Conservation (phyloP, 106 monocot species). For the Iris macrosiphon region DNA sequence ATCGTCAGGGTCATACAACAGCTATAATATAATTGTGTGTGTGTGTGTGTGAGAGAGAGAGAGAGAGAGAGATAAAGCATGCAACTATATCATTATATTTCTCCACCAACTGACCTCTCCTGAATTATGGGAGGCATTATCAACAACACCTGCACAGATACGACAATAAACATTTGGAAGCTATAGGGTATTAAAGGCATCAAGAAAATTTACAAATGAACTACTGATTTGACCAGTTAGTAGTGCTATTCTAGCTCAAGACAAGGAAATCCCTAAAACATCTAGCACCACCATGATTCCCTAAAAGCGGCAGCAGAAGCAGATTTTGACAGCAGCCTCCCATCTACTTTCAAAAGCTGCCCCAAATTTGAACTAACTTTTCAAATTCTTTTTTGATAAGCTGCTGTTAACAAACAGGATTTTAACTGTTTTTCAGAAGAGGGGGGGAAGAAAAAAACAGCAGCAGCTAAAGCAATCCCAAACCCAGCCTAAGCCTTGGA, state of each 20-base stretch:
- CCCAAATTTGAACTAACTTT: no score
- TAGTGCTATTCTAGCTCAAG: background rate
- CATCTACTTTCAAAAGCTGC: no score
- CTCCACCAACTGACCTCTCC: constrained; percentile 26
- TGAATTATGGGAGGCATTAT: constrained; percentile 15
- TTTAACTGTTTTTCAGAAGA: no score
- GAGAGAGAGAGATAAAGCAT: background rate
- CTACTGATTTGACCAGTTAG: background rate
- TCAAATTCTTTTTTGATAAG: no score
- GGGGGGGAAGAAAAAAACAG: no score
- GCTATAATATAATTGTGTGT: background rate
- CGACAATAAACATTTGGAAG: background rate
- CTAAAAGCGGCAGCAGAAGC: no score
- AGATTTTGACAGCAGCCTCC: no score
- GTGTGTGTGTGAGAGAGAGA: background rate
- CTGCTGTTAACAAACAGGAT: no score
- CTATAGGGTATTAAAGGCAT: background rate
- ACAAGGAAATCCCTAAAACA: no score
- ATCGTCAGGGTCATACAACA: background rate
- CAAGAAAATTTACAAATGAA: background rate
- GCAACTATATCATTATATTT: background rate
- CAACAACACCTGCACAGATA: constrained; percentile 20
- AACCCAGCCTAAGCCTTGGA: no score
- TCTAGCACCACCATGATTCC: no score
- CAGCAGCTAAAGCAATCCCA: no score